Conservation (phyloP, 176 grass and related monocot genomes). For the Eleusine coracana region DNA sequence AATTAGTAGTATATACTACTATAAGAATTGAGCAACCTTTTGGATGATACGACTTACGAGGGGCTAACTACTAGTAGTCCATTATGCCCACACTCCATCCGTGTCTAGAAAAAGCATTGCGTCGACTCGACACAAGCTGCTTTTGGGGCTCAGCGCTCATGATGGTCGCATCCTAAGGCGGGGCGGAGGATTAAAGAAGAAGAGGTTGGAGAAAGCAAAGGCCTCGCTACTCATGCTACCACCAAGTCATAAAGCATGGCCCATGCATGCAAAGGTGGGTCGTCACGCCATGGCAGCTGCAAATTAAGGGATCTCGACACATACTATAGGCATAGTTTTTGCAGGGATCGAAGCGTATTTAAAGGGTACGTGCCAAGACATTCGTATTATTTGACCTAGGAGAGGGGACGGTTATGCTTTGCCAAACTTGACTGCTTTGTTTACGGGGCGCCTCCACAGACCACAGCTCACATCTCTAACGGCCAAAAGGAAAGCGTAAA, state of each 20-base stretch:
- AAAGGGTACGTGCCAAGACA: conserved; percentile 34
- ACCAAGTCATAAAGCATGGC: conserved; percentile 45
- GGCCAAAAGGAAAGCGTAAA: conserved; percentile 4
- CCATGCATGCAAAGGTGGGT: conserved; percentile 38
- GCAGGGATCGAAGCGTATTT: conserved; percentile 39
- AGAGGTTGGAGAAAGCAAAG: conserved; percentile 44
- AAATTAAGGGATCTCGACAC: not conserved
- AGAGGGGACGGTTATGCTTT: not conserved
- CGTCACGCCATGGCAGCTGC: conserved; percentile 18
- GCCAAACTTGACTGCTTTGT: conserved; percentile 13
- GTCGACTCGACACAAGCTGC: conserved; percentile 40
- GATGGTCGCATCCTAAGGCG: conserved; percentile 37
- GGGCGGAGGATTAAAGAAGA: conserved; percentile 42
- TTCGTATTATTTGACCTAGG: conserved; percentile 43
- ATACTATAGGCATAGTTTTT: conserved; percentile 9
- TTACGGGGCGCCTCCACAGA: conserved; percentile 11
- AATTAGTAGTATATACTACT: not conserved
- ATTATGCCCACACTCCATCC: conserved; percentile 39
- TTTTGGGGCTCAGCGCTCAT: conserved; percentile 52
- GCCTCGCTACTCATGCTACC: conserved; percentile 24
- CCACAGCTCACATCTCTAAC: conserved; percentile 39
- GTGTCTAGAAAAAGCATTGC: conserved; percentile 40
- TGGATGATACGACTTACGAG: not conserved
- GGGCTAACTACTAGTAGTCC: conserved; percentile 24
- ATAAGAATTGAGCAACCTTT: not conserved